phyloP scores from a whole-genome alignment of 768 basidiomycete species.

The Termitomyces sp. region DNA sequence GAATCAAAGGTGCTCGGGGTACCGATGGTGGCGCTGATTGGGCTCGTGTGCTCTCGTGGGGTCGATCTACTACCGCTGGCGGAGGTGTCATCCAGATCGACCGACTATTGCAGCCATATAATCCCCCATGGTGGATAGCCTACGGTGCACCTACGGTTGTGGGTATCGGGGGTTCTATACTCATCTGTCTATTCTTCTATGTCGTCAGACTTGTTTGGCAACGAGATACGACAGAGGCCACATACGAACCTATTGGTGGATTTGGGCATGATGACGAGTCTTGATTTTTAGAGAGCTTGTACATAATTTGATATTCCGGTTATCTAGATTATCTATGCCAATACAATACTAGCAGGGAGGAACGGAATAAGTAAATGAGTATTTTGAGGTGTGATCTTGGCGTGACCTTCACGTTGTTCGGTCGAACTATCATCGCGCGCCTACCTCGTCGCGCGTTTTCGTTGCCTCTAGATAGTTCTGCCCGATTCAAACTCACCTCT shows the following conservation, averaged over 20 bases:
- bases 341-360: too few species aligned
- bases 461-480: too few species aligned
- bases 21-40: conserved; percentile 60
- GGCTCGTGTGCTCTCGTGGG: conserved; percentile 68
- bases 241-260: conserved; percentile 88
- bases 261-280: conserved; percentile 58
- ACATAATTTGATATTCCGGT: neutral
- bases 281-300: conserved; percentile 13
- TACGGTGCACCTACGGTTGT: conserved; percentile 71
- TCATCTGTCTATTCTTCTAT: conserved; percentile 70
- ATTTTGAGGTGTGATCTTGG: too few species aligned
- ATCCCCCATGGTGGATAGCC: conserved; percentile 80
- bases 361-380: too few species aligned
- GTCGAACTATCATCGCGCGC: too few species aligned
- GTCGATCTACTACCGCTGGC: conserved; percentile 67
- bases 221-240: conserved; percentile 75
- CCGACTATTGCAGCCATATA: conserved; percentile 77
- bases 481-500: too few species aligned
- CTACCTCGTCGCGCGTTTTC: too few species aligned
- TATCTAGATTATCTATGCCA: too few species aligned
- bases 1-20: conserved; percentile 71
- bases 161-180: conserved; percentile 50
- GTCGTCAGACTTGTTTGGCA: conserved; percentile 71
- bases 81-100: conserved; percentile 90
- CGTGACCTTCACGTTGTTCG: too few species aligned